phyloP scores from a whole-genome alignment of 192 early-diverging fungal genomes.

The Coemansia furcata region DNA sequence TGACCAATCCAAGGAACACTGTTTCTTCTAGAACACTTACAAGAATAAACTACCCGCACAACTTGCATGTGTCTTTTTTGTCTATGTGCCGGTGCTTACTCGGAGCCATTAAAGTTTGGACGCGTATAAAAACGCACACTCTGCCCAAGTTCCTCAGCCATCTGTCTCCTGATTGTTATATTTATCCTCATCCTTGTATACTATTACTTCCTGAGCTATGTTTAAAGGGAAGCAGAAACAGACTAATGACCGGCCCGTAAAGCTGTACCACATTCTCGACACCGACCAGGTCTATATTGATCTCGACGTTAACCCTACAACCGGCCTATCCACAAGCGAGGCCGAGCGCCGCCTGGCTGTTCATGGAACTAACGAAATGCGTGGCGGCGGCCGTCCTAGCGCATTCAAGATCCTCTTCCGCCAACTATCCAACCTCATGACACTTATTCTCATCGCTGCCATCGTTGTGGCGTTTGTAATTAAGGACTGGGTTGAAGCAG shows the following conservation, averaged over 20 bases:
- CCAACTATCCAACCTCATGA: slow-evolving; percentile 66
- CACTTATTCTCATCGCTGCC: slow-evolving; percentile 66
- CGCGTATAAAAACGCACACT: background rate
- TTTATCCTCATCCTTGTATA: background rate
- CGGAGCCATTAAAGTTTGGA: background rate
- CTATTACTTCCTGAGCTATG: slow-evolving; percentile 4
- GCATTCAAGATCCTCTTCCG: slow-evolving; percentile 60
- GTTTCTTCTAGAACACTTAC: background rate
- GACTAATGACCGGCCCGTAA: slow-evolving; percentile 7
- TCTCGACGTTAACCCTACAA: slow-evolving; percentile 24
- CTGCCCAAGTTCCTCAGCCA: background rate
- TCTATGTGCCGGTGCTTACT: background rate
- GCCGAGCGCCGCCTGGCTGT: slow-evolving; percentile 38
- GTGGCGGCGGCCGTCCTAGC: slow-evolving; percentile 65
- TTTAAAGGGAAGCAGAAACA: slow-evolving; percentile 17
- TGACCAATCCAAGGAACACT: background rate
- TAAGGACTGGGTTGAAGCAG: slow-evolving; percentile 62
- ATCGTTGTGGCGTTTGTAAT: slow-evolving; percentile 63
- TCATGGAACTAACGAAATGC: slow-evolving; percentile 64
- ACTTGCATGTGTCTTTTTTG: background rate
- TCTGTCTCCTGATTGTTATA: background rate
- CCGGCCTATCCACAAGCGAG: slow-evolving; percentile 53
- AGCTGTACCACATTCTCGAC: slow-evolving; percentile 50
- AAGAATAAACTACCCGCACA: background rate
- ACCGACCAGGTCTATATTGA: slow-evolving; percentile 18